A percentile compares a stretch with the other conserved stretches of the same genome.
Evolutionary conservation across 441 rosid species (phyloP).

Genomic region (Syzygium malaccense): DNA sequence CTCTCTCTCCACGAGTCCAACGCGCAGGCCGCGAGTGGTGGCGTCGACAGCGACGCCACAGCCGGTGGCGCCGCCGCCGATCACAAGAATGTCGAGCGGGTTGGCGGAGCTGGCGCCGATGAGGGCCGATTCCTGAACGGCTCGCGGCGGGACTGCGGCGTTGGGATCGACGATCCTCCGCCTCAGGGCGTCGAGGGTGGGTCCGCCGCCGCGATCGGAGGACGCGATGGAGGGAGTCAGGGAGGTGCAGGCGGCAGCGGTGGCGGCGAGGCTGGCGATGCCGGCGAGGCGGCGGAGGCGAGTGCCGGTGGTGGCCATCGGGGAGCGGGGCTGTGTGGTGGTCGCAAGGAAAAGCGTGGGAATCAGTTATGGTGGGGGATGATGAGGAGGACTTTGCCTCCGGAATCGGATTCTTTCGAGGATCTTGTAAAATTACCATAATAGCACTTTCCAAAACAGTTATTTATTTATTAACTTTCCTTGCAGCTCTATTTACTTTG

Average conservation of each 20-base stretch:
- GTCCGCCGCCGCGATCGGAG: slow-evolving; percentile 41
- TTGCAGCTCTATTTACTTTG: not conserved
- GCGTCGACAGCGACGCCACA: slow-evolving; percentile 91
- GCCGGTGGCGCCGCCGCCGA: slow-evolving; percentile 98
- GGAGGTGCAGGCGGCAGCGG: slow-evolving; percentile 37
- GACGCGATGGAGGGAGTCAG: slow-evolving; percentile 28
- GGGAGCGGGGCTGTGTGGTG: not conserved
- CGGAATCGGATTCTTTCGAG: slow-evolving; percentile 13
- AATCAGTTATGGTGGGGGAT: not conserved
- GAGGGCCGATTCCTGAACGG: slow-evolving; percentile 56
- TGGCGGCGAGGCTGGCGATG: slow-evolving; percentile 33
- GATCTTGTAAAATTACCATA: not conserved
- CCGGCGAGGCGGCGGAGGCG: slow-evolving; percentile 63
- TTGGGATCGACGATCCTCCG: slow-evolving; percentile 42
- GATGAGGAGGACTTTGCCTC: slow-evolving; percentile 11
- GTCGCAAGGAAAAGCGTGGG: not conserved
- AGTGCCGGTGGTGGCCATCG: slow-evolving; percentile 37
- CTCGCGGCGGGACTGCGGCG: slow-evolving; percentile 60
- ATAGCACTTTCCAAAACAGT: not conserved
- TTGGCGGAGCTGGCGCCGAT: slow-evolving; percentile 39
- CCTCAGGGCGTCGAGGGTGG: slow-evolving; percentile 39
- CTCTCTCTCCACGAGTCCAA: slow-evolving; percentile 88
- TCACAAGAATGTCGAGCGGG: slow-evolving; percentile 82
- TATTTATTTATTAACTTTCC: not conserved
- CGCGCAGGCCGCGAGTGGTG: slow-evolving; percentile 77